Conservation (phyloP, 1,284 basidiomycete species). For the Ganoderma sinense region DNA sequence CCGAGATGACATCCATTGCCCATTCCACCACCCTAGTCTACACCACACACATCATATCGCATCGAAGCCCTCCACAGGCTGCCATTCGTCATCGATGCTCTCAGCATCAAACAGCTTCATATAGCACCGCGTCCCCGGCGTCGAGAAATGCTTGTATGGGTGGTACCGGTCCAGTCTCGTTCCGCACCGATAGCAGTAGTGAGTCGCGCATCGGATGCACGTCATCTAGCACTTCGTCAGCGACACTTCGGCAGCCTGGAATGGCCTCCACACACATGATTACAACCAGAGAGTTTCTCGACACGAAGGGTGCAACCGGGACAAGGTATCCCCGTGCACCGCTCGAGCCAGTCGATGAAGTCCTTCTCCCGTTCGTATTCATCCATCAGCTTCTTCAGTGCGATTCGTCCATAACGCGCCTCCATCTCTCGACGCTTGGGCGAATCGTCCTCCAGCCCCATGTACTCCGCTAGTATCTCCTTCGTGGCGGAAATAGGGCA, state of each 20-base stretch:
- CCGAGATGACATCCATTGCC: constrained; percentile 6
- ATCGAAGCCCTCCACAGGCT: constrained; percentile 57
- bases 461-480: constrained; percentile 68
- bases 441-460: constrained; percentile 59
- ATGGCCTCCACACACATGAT: constrained; percentile 62
- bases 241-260: neutral
- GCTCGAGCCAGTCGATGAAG: constrained; percentile 70
- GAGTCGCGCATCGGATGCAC: constrained; percentile 69
- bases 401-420: constrained; percentile 64
- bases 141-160: constrained; percentile 78
- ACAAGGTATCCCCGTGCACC: constrained; percentile 66
- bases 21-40: constrained; percentile 9
- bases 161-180: constrained; percentile 53
- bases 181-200: constrained; percentile 85
- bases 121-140: constrained; percentile 61
- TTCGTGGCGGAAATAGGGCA: constrained; percentile 72
- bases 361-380: constrained; percentile 71
- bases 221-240: constrained; percentile 62
- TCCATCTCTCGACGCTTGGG: constrained; percentile 59
- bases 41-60: constrained; percentile 24
- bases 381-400: constrained; percentile 62
- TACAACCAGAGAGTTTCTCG: constrained; percentile 81
- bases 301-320: constrained; percentile 73
- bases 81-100: constrained; percentile 56
- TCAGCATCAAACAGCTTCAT: constrained; percentile 70